phyloP scores from a whole-genome alignment of 2,329 filamentous ascomycete genomes.

The Fusarium coffeatum region DNA sequence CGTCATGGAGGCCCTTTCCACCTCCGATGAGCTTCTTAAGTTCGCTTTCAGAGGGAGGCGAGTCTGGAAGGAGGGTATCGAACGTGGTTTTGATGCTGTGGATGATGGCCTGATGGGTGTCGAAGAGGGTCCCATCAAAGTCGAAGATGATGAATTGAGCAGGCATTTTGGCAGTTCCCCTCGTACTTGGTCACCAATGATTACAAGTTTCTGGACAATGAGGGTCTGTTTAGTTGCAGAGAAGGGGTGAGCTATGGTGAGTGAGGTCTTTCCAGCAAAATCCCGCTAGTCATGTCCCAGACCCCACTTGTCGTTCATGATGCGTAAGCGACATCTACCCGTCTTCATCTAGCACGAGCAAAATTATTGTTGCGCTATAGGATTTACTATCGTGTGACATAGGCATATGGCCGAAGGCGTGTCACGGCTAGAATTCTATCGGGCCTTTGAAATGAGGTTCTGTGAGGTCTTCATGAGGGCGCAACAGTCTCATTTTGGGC shows the following conservation, averaged over 20 bases:
- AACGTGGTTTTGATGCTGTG: slow-evolving; percentile 16
- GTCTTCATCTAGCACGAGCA: background rate
- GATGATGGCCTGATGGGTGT: slow-evolving; percentile 14
- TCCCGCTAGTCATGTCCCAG: background rate
- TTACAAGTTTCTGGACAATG: fast-evolving
- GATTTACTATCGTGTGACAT: too few species aligned
- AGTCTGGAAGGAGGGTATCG: background rate
- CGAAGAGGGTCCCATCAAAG: slow-evolving; percentile 16
- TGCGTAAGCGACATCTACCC: background rate
- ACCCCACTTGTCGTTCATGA: background rate
- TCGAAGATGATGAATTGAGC: slow-evolving; percentile 14
- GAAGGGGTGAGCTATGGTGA: background rate
- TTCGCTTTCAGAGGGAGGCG: background rate
- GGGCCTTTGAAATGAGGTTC: fast-evolving
- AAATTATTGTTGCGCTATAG: background rate
- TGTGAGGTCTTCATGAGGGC: fast-evolving
- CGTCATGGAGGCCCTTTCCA: background rate
- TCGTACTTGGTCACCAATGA: fast-evolving
- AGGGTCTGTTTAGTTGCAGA: too few species aligned
- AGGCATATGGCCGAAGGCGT: too few species aligned
- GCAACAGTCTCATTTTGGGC: too few species aligned
- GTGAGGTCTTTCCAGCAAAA: background rate
- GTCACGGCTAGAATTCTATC: fast-evolving
- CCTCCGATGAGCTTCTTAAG: background rate
- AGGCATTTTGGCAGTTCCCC: background rate